Evolutionary conservation across 2,329 filamentous ascomycete genomes (phyloP).

Genomic region (Colletotrichum liriopes): DNA sequence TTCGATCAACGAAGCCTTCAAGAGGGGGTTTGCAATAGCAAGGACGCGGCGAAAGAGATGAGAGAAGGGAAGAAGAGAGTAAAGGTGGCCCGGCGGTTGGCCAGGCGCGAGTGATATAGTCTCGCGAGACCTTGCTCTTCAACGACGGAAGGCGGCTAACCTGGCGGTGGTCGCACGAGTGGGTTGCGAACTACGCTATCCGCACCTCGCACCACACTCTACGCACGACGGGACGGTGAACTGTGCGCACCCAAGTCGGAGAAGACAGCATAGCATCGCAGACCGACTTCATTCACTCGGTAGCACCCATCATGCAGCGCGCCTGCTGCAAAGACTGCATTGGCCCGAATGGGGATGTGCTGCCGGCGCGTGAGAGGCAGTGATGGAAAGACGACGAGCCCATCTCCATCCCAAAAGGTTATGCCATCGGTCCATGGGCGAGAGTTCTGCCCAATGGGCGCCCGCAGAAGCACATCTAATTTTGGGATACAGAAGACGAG

Average conservation of each 20-base stretch:
- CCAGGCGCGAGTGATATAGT: conserved; percentile 36
- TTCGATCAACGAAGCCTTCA: conserved; percentile 62
- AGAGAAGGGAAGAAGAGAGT: conserved; percentile 38
- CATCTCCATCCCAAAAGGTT: conserved; percentile 28
- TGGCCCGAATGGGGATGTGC: conserved; percentile 33
- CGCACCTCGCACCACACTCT: neutral
- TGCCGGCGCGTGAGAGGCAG: conserved; percentile 32
- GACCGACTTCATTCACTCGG: conserved; percentile 6
- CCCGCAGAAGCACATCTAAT: conserved; percentile 51
- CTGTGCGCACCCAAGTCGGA: conserved; percentile 24
- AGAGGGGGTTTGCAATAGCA: conserved; percentile 40
- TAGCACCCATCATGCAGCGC: conserved; percentile 30
- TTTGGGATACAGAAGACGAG: conserved; percentile 50
- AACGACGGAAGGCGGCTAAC: conserved; percentile 34
- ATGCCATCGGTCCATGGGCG: conserved; percentile 21
- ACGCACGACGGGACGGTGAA: conserved; percentile 20
- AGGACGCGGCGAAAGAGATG: conserved; percentile 44
- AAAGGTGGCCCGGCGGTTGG: conserved; percentile 31
- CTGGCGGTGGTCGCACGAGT: conserved; percentile 27
- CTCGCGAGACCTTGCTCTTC: conserved; percentile 31
- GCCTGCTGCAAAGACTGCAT: conserved; percentile 32
- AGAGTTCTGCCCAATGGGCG: conserved; percentile 52
- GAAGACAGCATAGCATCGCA: conserved; percentile 21
- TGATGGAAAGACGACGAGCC: conserved; percentile 29
- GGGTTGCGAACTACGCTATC: conserved; percentile 35